Conservation (phyloP, 108 stramenopile genomes). For the Pseudonitzschia multiseries region DNA sequence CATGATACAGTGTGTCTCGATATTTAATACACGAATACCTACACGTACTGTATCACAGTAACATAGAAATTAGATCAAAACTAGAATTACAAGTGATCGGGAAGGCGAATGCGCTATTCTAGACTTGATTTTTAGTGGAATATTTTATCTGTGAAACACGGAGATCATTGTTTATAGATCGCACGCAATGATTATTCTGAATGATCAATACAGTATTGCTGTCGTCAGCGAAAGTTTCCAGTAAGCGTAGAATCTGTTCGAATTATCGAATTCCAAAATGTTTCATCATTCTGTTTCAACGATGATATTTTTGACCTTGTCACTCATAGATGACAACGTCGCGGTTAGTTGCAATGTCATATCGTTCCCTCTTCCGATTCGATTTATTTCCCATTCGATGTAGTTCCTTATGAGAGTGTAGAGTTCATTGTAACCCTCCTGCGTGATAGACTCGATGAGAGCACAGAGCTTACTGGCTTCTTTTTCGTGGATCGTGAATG, state of each 20-base stretch:
- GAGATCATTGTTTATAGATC: no score
- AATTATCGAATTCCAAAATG: neutral
- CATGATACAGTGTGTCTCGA: no score
- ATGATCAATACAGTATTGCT: neutral
- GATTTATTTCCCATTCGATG: constrained; percentile 36
- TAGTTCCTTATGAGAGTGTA: constrained; percentile 17
- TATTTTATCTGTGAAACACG: no score
- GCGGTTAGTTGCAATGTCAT: neutral
- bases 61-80: no score
- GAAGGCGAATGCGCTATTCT: no score
- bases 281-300: neutral
- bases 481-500: constrained; percentile 25
- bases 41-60: no score
- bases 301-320: neutral
- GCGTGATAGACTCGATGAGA: constrained; percentile 27
- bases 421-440: constrained; percentile 29
- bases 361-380: constrained; percentile 4
- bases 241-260: neutral
- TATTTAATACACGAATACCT: no score
- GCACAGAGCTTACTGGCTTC: constrained; percentile 26
- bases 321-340: constrained; percentile 1
- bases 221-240: neutral
- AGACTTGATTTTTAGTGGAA: no score
- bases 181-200: no score
- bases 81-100: no score